Evolutionary conservation across 139 green algal genomes (phyloP).

Genomic region (Chlorella sp.): DNA sequence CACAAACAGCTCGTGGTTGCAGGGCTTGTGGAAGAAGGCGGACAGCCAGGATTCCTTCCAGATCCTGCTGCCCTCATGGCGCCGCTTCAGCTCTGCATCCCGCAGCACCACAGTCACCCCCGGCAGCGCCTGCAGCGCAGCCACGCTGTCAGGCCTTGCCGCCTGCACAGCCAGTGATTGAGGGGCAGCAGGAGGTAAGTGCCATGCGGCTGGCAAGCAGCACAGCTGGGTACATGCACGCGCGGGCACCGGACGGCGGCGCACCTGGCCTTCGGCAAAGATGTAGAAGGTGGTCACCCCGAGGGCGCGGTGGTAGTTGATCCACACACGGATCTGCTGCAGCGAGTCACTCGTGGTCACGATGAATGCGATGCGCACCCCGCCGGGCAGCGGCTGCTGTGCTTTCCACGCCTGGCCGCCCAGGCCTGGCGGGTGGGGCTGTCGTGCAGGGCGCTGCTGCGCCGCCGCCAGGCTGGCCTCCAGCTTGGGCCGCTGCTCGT

Average conservation of each 20-base stretch:
- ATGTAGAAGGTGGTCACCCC: slow-evolving; percentile 69
- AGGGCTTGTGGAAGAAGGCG: slow-evolving; percentile 87
- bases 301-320: slow-evolving; percentile 59
- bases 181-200: too few relatives aligned
- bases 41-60: slow-evolving; percentile 90
- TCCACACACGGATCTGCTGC: slow-evolving; percentile 62
- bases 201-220: too few relatives aligned
- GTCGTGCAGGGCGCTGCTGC: background rate
- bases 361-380: slow-evolving; percentile 61
- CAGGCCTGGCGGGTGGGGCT: background rate
- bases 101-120: slow-evolving; percentile 58
- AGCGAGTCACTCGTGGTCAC: slow-evolving; percentile 62
- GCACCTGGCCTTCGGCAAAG: slow-evolving; percentile 65
- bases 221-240: background rate
- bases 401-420: background rate
- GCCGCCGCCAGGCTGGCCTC: slow-evolving; percentile 17
- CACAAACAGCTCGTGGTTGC: slow-evolving; percentile 93
- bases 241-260: background rate
- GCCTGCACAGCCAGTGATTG: too few relatives aligned
- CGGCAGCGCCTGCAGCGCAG: slow-evolving; percentile 34
- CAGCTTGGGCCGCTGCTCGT: slow-evolving; percentile 24
- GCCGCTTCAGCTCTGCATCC: slow-evolving; percentile 52
- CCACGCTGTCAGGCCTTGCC: slow-evolving; percentile 11
- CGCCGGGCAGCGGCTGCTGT: background rate
- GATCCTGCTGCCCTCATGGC: slow-evolving; percentile 58